phyloP scores from a whole-genome alignment of 1,284 basidiomycete species.

The Phylloboletellus chloephorus region DNA sequence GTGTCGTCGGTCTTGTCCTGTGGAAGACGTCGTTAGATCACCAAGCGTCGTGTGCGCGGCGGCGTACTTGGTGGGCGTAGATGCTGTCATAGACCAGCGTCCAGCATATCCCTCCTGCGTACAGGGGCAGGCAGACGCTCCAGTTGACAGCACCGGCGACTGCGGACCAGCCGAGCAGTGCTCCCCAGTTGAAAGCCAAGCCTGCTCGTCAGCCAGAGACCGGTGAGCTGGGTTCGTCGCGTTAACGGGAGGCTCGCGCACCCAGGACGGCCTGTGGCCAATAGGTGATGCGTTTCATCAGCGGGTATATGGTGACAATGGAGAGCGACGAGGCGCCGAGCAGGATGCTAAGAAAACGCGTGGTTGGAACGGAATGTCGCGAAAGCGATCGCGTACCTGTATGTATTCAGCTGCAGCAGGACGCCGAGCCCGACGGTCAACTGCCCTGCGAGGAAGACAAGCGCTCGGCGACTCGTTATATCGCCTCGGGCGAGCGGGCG shows the following conservation, averaged over 20 bases:
- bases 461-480: conserved; percentile 71
- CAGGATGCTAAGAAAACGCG: conserved; percentile 57
- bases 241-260: no score
- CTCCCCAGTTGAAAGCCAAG: conserved; percentile 96
- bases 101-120: conserved; percentile 88
- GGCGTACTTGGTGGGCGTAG: conserved; percentile 91
- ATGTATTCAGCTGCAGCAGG: conserved; percentile 89
- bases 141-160: conserved; percentile 81
- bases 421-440: conserved; percentile 84
- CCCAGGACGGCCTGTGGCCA: conserved; percentile 96
- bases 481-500: conserved; percentile 77
- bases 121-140: conserved; percentile 82
- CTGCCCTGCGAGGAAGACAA: conserved; percentile 82
- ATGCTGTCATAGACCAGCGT: conserved; percentile 97
- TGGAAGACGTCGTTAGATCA: not conserved
- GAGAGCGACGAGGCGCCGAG: conserved; percentile 89
- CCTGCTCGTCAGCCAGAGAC: conserved; percentile 42
- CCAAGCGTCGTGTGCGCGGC: not conserved
- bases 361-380: not conserved
- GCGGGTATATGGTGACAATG: conserved; percentile 85
- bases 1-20: conserved; percentile 94
- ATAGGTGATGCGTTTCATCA: conserved; percentile 97
- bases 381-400: conserved; percentile 55
- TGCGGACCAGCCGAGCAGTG: conserved; percentile 94
- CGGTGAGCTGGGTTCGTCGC: not conserved